Evolutionary conservation across 2,329 filamentous ascomycete genomes (phyloP), one percentile per base, ranked within the genome.

Genomic region (Cladobotryum protrusum): DNA sequence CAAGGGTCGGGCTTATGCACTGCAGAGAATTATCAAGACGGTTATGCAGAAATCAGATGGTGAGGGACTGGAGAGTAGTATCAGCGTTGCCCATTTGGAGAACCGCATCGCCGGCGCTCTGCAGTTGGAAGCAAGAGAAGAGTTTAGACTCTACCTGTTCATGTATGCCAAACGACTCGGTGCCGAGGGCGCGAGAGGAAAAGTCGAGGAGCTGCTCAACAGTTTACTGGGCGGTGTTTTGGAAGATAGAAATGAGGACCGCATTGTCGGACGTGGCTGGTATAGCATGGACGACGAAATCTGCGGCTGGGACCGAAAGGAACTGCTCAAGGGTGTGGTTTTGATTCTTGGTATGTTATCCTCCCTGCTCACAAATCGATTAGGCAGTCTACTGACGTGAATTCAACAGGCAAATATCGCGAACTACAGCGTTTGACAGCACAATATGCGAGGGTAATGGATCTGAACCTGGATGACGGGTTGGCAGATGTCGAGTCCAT

Each of bases 121-220:
- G 63, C 86, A 89, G 52, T 73, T 99, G 1, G 88, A 86, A 3
- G 86, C 93, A 0, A 86, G 83, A 59, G 91, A 97, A 52, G 93
- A 99, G 65, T 99, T 97, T 71, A 83, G 89, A 50, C 76, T 96
- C 1, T 97, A 97, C 62, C 73, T 99, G n/a, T 86, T 90, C 62
- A 97, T 97, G 90, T 99, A 99, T 62, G 92, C 91, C 3, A 97
- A 96, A 72, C 84, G 93, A 1, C 80, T 99, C 5, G 93, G 93
- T 1, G 89, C 90, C 0, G 95, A 99, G 67, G 90, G 90, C 0
- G 73, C 92, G 46, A 83, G 86, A 58, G 78, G 82, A 50, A 99
- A 99, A 71, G 90, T 96, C 2, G 92, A 97, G 65, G 95, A 99
- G 71, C 74, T 99, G 9, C 73, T 97, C 24, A 86, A 89, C 58